phyloP scores from a whole-genome alignment of 2,329 filamentous ascomycete species.

The Fusarium nematophilum region DNA sequence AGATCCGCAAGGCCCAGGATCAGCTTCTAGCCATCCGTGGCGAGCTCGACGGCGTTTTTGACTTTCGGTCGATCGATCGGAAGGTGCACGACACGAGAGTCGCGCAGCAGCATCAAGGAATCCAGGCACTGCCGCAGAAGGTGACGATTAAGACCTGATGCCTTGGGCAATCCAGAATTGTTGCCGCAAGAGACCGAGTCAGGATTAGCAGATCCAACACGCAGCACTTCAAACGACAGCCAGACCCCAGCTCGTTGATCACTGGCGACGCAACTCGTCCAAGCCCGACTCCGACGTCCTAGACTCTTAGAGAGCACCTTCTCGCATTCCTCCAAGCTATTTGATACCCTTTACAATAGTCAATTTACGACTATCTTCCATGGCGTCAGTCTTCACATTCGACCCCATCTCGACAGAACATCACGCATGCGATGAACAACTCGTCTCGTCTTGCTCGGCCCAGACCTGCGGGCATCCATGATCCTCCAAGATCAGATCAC shows the following conservation, averaged over 20 bases:
- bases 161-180: not conserved
- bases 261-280: not conserved
- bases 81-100: conserved; percentile 65
- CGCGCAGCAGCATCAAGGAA: conserved; percentile 51
- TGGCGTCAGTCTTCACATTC: too few relatives aligned
- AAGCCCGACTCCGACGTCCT: not conserved
- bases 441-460: too few relatives aligned
- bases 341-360: conserved; percentile 28
- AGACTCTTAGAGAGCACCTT: not conserved
- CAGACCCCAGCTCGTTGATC: not conserved
- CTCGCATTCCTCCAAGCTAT: not conserved
- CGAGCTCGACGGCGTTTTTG: conserved; percentile 64
- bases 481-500: too few relatives aligned
- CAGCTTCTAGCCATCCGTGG: conserved; percentile 58
- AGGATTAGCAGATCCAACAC: too few relatives aligned
- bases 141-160: conserved; percentile 48
- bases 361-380: not conserved
- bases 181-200: too few relatives aligned
- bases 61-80: conserved; percentile 64
- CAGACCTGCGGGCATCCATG: too few relatives aligned
- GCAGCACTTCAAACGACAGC: not conserved
- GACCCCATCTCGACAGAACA: not conserved
- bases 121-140: conserved; percentile 53
- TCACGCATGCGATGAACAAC: too few relatives aligned
- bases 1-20: conserved; percentile 66